Percentiles rank a stretch among this genome's conserved stretches.
phyloP scores from a whole-genome alignment of 2,329 filamentous ascomycete species.

The Sphaerostilbella broomeana region DNA sequence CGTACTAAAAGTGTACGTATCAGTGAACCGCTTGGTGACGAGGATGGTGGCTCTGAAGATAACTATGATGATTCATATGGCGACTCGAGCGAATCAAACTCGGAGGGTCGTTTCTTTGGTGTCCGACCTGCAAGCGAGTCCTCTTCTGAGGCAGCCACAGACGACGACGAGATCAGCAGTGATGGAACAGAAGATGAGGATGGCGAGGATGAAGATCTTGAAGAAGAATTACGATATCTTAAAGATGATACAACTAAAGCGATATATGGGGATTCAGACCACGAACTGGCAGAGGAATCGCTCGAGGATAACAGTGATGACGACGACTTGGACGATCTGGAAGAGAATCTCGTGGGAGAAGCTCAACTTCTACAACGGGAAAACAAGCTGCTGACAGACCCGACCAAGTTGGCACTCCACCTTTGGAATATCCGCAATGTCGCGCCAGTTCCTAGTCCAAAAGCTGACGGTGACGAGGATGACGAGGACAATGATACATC shows the following conservation, averaged over 20 bases:
- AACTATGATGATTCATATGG: conserved; percentile 1
- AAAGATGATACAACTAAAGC: background rate
- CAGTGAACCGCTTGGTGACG: conserved; percentile 25
- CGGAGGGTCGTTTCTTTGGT: background rate
- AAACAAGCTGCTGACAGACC: no score
- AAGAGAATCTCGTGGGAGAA: background rate
- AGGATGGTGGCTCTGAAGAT: conserved; percentile 15
- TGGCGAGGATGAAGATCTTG: conserved; percentile 6
- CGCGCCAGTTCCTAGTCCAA: no score
- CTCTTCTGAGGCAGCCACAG: background rate
- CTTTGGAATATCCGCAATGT: no score
- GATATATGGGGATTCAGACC: no score
- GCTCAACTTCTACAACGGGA: conserved; percentile 10
- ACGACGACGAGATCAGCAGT: conserved; percentile 1
- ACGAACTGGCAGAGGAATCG: background rate
- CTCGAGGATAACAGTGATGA: background rate
- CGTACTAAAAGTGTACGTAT: background rate
- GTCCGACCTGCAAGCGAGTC: no score
- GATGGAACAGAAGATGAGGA: background rate
- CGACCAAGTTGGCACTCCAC: no score
- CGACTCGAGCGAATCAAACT: background rate
- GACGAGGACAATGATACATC: conserved; percentile 27
- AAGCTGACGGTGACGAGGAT: conserved; percentile 25
- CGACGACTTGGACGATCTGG: background rate
- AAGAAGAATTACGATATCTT: background rate